These are phyloP conservation scores for Epithele typhae DNA, from an alignment of 768 basidiomycete species.

Conservation along the genomic window DNA sequence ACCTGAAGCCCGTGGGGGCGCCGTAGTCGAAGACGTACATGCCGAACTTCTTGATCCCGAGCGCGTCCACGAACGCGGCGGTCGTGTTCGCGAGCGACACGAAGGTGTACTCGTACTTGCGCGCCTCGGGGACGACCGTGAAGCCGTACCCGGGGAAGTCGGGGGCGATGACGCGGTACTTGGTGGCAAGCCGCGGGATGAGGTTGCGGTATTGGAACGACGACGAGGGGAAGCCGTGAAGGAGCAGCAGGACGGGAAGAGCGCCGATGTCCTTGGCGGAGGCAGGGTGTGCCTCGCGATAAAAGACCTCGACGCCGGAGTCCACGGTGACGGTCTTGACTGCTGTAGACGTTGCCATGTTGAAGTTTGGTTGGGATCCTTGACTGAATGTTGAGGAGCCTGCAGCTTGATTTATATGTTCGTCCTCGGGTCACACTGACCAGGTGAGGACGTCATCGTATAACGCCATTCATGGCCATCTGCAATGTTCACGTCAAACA, in stretches of 20 bases:
- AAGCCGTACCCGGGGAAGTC: conserved; percentile 50
- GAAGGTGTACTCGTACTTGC: conserved; percentile 39
- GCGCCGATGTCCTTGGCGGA: conserved; percentile 10
- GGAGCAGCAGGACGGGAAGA: conserved; percentile 34
- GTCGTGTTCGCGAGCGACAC: conserved; percentile 36
- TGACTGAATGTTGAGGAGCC: no score
- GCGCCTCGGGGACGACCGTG: conserved; percentile 35
- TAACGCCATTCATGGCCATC: no score
- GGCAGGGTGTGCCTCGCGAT: conserved; percentile 35
- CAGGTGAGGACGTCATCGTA: no score
- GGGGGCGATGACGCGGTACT: conserved; percentile 45
- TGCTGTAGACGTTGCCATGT: conserved; percentile 13
- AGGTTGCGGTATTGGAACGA: conserved; percentile 47
- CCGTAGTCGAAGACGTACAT: conserved; percentile 52
- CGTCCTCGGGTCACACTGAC: no score
- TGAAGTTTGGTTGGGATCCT: no score
- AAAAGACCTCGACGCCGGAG: conserved; percentile 39
- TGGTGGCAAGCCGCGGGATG: conserved; percentile 35
- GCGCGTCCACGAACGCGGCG: conserved; percentile 35
- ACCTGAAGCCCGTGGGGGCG: conserved; percentile 32
- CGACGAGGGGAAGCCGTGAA: conserved; percentile 48
- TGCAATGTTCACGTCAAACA: no score
- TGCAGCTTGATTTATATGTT: no score
- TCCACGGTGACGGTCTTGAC: conserved; percentile 24
- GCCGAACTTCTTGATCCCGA: conserved; percentile 35